Evolutionary conservation across 345 rosid genomes (phyloP).

Genomic region (Hibiscus tridactylites): DNA sequence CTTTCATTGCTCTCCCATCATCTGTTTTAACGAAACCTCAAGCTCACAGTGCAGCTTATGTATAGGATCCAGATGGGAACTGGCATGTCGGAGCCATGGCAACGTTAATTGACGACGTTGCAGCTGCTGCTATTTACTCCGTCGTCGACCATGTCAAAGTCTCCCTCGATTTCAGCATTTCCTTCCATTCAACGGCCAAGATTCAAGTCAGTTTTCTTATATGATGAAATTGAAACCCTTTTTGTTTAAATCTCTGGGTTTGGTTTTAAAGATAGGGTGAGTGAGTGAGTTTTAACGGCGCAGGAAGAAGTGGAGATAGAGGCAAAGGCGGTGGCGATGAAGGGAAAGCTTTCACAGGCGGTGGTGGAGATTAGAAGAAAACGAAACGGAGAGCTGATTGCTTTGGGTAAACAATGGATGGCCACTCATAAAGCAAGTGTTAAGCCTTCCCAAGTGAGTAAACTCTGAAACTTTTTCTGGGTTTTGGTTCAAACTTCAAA

Average conservation of each 20-base stretch:
- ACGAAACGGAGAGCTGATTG: conserved; percentile 32
- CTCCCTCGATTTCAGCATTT: conserved; percentile 40
- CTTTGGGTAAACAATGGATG: conserved; percentile 55
- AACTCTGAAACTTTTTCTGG: background rate
- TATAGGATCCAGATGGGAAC: conserved; percentile 31
- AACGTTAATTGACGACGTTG: conserved; percentile 37
- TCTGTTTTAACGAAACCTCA: too few relatives aligned
- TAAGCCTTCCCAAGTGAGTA: background rate
- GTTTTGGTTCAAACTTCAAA: background rate
- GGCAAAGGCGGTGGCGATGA: conserved; percentile 37
- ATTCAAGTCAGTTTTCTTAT: conserved; percentile 24
- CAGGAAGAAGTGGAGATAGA: conserved; percentile 60
- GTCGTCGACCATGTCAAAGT: conserved; percentile 17
- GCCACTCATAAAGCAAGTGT: background rate
- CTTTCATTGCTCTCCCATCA: too few relatives aligned
- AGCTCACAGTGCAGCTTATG: too few relatives aligned
- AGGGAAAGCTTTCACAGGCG: conserved; percentile 37
- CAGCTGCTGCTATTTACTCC: conserved; percentile 32
- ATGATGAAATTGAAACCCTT: background rate
- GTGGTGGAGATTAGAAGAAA: conserved; percentile 37
- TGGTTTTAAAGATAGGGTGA: too few relatives aligned
- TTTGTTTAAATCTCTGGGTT: background rate
- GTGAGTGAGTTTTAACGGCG: background rate
- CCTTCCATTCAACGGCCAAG: conserved; percentile 41
- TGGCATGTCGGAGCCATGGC: conserved; percentile 55